A percentile compares a stretch with the other conserved stretches of the same genome.
phyloP scores from a whole-genome alignment of 257 asterid species.

The Solanum rostratum region DNA sequence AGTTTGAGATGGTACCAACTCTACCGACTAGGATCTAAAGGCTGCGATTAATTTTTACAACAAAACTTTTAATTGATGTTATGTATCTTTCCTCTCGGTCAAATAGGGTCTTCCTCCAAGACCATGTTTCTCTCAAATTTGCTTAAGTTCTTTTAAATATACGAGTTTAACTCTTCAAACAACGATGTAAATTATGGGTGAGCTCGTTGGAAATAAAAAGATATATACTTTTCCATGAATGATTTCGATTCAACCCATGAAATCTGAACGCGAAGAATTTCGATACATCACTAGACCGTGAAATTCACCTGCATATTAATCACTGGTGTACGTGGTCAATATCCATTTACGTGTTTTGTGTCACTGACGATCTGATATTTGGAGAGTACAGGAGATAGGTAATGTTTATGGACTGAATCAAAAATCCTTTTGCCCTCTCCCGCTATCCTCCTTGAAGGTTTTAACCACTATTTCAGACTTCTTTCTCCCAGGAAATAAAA shows the following conservation, averaged over 20 bases:
- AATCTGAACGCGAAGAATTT: background rate
- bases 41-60: background rate
- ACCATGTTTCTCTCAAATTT: background rate
- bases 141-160: background rate
- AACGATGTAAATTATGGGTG: background rate
- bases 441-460: background rate
- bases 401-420: background rate
- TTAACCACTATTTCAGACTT: background rate
- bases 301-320: background rate
- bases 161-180: background rate
- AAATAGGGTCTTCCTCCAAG: background rate
- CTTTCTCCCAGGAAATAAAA: too few species aligned
- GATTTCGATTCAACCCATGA: background rate
- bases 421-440: background rate
- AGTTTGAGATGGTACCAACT: background rate
- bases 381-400: background rate
- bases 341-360: background rate
- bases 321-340: background rate
- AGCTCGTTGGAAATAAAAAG: background rate
- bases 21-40: background rate
- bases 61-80: too few species aligned
- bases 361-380: background rate
- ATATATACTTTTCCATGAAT: background rate
- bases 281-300: background rate
- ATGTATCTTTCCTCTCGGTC: too few species aligned